Evolutionary conservation across 306 rosid genomes (phyloP), one percentile per base, ranked within the genome.

Genomic region (Cucumis cinereus): DNA sequence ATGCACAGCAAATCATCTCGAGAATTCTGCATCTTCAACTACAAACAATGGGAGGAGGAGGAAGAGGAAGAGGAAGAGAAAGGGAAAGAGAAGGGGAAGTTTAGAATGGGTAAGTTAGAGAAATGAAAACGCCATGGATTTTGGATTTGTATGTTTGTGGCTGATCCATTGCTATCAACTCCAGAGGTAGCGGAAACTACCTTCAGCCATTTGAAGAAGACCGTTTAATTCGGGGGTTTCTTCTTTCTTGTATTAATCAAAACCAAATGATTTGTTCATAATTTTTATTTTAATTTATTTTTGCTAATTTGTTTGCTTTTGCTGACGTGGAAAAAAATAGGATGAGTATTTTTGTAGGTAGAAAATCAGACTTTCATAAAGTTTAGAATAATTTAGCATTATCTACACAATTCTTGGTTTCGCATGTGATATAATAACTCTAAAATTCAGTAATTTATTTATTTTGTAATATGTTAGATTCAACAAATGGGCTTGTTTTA

Each of bases 11-110:
- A 63, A 33, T 60, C 81, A 33, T 85, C 74, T n/a, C 73, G 81
- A 22, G 83, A 79, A 67, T 61, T 78, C 84, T 83, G 86, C 98
- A 90, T 90, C 68, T 73, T 83, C 82, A 86, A 79, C 84, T 11
- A 66, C 17, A 45, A 67, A 41, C n/a, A 49, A 19, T 4, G 43
- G 7, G 28, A 28, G 12, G 40, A 11, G 23, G 58, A 26, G 45
- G 41, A 6, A 17, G 22, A 61, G 13, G 36, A 59, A 59, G 10
- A n/a, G 73, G 5, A 6, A 20, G 30, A 28, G 6, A 15, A 11
- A 45, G 58, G 16, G 16, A 6, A 57, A 4, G 7, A 28, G 12
- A 58, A 5, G 8, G 36, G 10, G 70, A 12, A 5, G 1, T 33
- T 19, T 10, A 13, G 50, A 6, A 30, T 16, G 45, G 58, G 78